phyloP scores from a whole-genome alignment of 2,329 filamentous ascomycete genomes.

The Mycosphaerella arachidis region DNA sequence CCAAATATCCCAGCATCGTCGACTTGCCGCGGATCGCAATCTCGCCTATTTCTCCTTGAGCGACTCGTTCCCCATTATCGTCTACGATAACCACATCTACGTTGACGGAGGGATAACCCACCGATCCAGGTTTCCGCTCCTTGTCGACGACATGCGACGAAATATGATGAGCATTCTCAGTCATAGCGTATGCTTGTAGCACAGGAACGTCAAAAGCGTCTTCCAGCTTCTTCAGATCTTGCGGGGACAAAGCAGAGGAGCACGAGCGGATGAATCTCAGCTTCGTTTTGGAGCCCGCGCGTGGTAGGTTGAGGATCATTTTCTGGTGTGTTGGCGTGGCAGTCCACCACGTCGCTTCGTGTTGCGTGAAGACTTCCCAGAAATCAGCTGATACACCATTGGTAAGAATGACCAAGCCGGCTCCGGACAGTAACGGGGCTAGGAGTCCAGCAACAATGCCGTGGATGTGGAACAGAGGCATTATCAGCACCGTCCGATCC shows the following conservation, averaged over 20 bases:
- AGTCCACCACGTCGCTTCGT: conserved; percentile 83
- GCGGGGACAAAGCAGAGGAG: conserved; percentile 78
- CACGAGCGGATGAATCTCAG: conserved; percentile 86
- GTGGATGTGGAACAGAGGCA: conserved; percentile 87
- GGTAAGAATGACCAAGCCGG: conserved; percentile 70
- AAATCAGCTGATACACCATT: conserved; percentile 73
- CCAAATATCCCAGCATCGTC: conserved; percentile 77
- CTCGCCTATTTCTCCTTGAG: conserved; percentile 69
- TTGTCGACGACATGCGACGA: conserved; percentile 63
- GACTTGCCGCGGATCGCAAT: conserved; percentile 74
- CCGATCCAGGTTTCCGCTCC: conserved; percentile 55
- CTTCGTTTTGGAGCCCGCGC: conserved; percentile 61
- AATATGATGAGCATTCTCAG: conserved; percentile 75
- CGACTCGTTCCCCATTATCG: conserved; percentile 59
- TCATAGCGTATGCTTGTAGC: conserved; percentile 87
- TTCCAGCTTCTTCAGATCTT: conserved; percentile 73
- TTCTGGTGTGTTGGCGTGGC: conserved; percentile 86
- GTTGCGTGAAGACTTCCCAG: conserved; percentile 68
- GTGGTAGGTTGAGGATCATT: conserved; percentile 59
- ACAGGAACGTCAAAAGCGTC: conserved; percentile 67
- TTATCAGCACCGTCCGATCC: conserved; percentile 78
- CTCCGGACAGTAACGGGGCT: conserved; percentile 67
- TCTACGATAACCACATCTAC: conserved; percentile 69
- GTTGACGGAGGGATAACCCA: conserved; percentile 79
- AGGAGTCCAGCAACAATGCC: conserved; percentile 79